Base-by-base conservation (phyloP, 495 filamentous ascomycete species). In the Daldinia vernicosa region DNA sequence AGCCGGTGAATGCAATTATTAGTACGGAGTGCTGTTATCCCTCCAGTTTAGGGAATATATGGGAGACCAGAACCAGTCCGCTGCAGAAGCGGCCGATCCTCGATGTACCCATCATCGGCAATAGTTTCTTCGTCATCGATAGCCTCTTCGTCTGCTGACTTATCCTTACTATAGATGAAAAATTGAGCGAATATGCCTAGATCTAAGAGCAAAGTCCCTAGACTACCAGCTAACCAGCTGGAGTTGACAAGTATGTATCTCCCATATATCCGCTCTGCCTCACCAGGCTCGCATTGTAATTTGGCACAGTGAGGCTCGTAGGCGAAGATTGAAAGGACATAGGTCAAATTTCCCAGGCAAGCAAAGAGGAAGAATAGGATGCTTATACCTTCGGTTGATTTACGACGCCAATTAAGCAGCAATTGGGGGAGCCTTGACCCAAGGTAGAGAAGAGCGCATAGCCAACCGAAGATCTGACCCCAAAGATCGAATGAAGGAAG, bases 341-440 rank as follows among this genome's bases (percentile, higher is more conserved):
- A 99, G 0, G 95, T 97, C 60, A 95, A 71, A 74, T 99, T 99
- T 3, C 95, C 95, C 22, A 98, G 86, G 77, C 94, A 97, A 7
- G 95, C 95, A 76, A 99, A 99, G 17, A 98, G 81, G 82, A 99
- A 99, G 82, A 99, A 99, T 0, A 99, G 83, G 72, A 97, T 84
- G 19, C 91, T 93, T 5, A 99, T 89, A 2, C 95, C 95, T 32
- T 97, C 94, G 1, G 94, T 97, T 30, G 88, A 91, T 78, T 95
- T 97, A 40, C 95, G 89, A 1, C 90, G 86, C 79, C 90, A 95
- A 76, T 99, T 99, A 32, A 98, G 87, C 4, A 97, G 81, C 7
- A 99, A 83, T 78, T 99, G 95, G 0, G 95, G 95, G 9, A 98
- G 75, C 6, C 95, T 89, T 0, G 90, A 93, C 22, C 92, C 93